Percentiles rank a stretch among this genome's conserved stretches.
Conservation (phyloP, 192 early-diverging fungal genomes). For the Thamnidium elegans region DNA sequence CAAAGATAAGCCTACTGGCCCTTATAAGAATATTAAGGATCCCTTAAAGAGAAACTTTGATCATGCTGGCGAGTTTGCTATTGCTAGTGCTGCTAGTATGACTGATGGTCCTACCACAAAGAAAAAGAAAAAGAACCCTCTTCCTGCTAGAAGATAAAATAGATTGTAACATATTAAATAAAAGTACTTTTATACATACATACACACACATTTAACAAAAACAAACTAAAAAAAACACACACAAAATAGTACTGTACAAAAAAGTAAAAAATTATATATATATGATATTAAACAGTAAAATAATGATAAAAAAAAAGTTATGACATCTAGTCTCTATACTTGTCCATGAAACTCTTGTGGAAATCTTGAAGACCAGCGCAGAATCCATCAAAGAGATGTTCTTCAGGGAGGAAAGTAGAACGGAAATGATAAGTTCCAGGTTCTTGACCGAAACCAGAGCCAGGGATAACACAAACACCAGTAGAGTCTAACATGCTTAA, state of each 20-base stretch:
- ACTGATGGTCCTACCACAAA: conserved; percentile 32
- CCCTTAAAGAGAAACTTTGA: conserved; percentile 33
- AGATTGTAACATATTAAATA: no score
- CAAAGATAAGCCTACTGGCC: background rate
- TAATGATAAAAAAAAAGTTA: no score
- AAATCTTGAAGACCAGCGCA: conserved; percentile 73
- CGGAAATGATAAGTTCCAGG: conserved; percentile 93
- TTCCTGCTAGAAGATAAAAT: no score
- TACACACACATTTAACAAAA: no score
- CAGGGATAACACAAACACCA: conserved; percentile 95
- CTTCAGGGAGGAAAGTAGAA: conserved; percentile 93
- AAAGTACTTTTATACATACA: no score
- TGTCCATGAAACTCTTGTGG: conserved; percentile 78
- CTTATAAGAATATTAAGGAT: conserved; percentile 21
- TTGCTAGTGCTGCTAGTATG: conserved; percentile 20
- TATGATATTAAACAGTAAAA: no score
- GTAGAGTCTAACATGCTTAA: conserved; percentile 90
- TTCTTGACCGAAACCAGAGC: conserved; percentile 90
- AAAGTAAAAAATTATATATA: no score
- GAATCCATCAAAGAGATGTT: conserved; percentile 89
- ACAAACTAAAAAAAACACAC: no score
- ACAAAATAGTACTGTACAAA: no score
- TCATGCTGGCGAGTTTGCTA: conserved; percentile 38
- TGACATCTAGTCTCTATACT: conserved; percentile 51
- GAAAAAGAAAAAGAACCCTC: conserved; percentile 22